Evolutionary conservation across 2,329 filamentous ascomycete species (phyloP), one percentile per base, ranked within the genome.

Genomic region (Pseudopyrenochaeta lycopersici): DNA sequence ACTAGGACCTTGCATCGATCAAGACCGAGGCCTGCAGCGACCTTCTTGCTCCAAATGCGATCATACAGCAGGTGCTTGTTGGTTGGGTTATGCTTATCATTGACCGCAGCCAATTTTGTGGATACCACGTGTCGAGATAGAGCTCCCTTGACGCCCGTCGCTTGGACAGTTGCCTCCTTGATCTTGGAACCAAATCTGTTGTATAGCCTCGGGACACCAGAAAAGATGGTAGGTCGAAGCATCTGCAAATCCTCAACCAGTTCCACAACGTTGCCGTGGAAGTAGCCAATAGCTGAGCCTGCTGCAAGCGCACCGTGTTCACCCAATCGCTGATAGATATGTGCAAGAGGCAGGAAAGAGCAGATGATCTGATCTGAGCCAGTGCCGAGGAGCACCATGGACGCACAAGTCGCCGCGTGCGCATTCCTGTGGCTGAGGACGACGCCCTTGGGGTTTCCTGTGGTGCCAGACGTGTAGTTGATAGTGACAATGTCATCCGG

Each of bases 181-280:
- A 99, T 90, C 27, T 89, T 92, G 52, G 87, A 87, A 63, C 90
- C 91, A 76, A 98, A 96, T 46, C 92, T 88, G 77, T 96, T 97
- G 82, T 88, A 98, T 10, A 99, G 84, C 58, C 95, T 88, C 0
- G 95, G 95, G 1, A 99, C 95, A 14, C 92, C 96, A 66, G 90
- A 87, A 75, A 99, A 92, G 10, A 84, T 84, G 11, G 90, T 95
- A 0, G 95, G 95, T 54, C 88, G 86, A 51, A 99, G 82, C 33
- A 92, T 75, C 81, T 98, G 96, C 78, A 99, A 78, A 71, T 99
- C 95, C 53, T 99, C 95, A 1, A 96, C 88, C 15, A 99, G 81
- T 60, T 90, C 90, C 11, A 90, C 73, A 58, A 97, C 89, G 71
- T 97, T 92, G 49, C 95, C 95, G 66, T 95, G 91, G 84, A 97